These are phyloP conservation scores for Calonectria multiphialidica DNA, from an alignment of 2,329 filamentous ascomycete genomes.

Conservation along the genomic window DNA sequence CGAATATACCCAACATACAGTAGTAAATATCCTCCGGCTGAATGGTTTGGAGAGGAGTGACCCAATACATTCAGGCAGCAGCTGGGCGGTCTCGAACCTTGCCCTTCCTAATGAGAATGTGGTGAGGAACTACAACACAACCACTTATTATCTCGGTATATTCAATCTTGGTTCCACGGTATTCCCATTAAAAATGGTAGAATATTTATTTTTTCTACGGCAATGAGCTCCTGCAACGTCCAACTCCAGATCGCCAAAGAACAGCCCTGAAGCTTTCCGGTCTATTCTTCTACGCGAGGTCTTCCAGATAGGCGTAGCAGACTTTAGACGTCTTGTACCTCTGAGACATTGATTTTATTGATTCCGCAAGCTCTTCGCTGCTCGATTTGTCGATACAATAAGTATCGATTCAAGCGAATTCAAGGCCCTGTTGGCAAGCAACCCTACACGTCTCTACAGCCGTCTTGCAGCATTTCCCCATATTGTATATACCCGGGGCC, in stretches of 20 bases:
- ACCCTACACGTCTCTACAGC: neutral
- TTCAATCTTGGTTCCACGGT: neutral
- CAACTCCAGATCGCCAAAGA: neutral
- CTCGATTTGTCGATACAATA: slow-evolving; percentile 12
- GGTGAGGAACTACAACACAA: neutral
- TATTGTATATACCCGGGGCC: neutral
- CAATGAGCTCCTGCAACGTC: slow-evolving; percentile 8
- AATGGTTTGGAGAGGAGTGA: neutral
- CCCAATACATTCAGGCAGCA: slow-evolving; percentile 2
- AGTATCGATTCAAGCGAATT: slow-evolving; percentile 5
- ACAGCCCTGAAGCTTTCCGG: neutral
- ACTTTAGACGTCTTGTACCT: neutral
- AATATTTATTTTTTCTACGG: neutral
- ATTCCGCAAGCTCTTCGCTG: slow-evolving; percentile 2
- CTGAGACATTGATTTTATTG: slow-evolving; percentile 10
- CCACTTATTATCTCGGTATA: neutral
- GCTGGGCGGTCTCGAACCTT: neutral
- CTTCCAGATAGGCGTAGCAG: neutral
- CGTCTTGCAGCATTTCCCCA: neutral
- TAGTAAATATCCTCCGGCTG: slow-evolving; percentile 5
- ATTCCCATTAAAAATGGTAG: neutral
- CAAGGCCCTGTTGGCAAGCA: neutral
- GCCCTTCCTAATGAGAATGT: neutral
- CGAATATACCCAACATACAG: slow-evolving; percentile 7
- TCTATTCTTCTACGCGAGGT: neutral